Evolutionary conservation across 2,329 filamentous ascomycete genomes (phyloP), one percentile per base, ranked within the genome.

Genomic region (Aspergillus hortae): DNA sequence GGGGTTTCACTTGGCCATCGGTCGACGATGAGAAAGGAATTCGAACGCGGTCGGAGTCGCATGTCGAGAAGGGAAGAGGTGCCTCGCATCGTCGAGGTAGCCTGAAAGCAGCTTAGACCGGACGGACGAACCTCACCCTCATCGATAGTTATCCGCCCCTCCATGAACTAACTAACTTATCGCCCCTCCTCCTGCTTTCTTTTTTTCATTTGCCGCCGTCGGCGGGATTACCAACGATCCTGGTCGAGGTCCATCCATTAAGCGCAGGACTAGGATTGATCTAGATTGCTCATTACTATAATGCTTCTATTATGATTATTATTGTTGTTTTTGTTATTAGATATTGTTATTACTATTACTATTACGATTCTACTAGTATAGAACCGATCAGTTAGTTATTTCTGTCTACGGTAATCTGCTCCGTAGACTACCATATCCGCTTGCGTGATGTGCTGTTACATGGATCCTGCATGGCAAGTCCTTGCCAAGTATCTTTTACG

Each of bases 401-500:
- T 23, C 6, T 23, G 23, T 23, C 23, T 6, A 23, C 5, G 4
- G 23, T 23, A 23, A 23, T 6, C 23, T 23, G 6, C 19, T 19
- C 19, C 23, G 23, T 23, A 23, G 23, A 23, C 23, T 23, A 2
- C 23, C 23, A 23, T 41, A 11, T 53, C 51, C 46, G 54, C 52
- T 52, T 56, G 49, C 56, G 54, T 56, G 23, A 23, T 23, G 12
- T 25, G 49, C 4, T n/a, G 35, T 38, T 38, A 54, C 53, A 52
- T 52, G 21, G 19, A 21, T 9, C 15, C 5, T 23, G 40, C 15
- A 21, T 42, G 40, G 40, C 19, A 61, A 53, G 53, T 57, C 49
- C 44, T 44, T 47, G 49, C 46, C 49, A 60, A 54, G 53, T 55
- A 56, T 52, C 51, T 56, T 55, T 54, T 56, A 55, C 54, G 58